phyloP scores from a whole-genome alignment of 2,329 filamentous ascomycete species.

The Epichloe amarillans region DNA sequence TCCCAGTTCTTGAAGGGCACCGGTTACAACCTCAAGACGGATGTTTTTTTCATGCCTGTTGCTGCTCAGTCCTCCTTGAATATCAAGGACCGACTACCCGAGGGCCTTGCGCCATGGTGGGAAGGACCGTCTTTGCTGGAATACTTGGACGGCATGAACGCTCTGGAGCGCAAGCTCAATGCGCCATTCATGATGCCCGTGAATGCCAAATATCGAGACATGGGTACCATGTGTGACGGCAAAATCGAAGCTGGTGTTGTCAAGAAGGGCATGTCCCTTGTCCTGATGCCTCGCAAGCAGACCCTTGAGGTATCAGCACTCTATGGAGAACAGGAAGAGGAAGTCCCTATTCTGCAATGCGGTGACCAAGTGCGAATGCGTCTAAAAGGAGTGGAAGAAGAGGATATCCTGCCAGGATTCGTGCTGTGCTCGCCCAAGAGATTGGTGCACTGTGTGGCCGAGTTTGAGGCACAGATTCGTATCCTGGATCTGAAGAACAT shows the following conservation, averaged over 20 bases:
- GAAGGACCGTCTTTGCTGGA: constrained; percentile 83
- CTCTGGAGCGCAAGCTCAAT: constrained; percentile 88
- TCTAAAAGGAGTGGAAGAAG: constrained; percentile 89
- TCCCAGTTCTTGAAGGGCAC: constrained; percentile 77
- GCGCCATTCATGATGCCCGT: constrained; percentile 99
- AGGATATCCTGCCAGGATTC: constrained; percentile 90
- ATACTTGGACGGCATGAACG: constrained; percentile 86
- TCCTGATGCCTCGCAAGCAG: constrained; percentile 94
- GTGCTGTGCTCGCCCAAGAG: constrained; percentile 92
- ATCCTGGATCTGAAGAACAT: constrained; percentile 93
- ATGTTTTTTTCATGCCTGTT: constrained; percentile 92
- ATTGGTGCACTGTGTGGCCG: constrained; percentile 75
- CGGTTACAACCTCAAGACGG: constrained; percentile 87
- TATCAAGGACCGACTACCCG: constrained; percentile 78
- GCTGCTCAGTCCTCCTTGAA: constrained; percentile 76
- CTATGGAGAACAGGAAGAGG: constrained; percentile 94
- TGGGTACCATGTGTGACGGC: constrained; percentile 95
- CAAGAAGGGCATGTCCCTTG: constrained; percentile 73
- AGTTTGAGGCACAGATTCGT: constrained; percentile 93
- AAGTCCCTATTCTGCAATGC: constrained; percentile 67
- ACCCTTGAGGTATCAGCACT: constrained; percentile 68
- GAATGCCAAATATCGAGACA: constrained; percentile 88
- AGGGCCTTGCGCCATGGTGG: constrained; percentile 69
- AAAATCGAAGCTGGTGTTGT: constrained; percentile 92
- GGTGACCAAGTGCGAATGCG: constrained; percentile 92